Base-by-base conservation (phyloP, 768 basidiomycete species). In the Leucosporidium scottii region DNA sequence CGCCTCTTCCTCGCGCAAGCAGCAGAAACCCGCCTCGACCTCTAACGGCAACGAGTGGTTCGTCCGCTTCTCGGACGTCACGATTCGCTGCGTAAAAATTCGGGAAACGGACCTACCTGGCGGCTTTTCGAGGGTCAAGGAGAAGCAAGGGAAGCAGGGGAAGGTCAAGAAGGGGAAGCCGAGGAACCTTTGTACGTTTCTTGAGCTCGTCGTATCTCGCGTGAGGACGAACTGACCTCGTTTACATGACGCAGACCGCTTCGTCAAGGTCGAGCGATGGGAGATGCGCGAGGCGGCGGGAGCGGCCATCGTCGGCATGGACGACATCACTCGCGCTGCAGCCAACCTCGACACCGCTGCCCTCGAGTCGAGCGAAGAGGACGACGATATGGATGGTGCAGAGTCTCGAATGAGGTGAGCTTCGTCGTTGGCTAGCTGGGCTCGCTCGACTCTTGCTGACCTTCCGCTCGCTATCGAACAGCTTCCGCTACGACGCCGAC, bases 31-130 rank as follows among this genome's bases (percentile, higher is more conserved):
- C 59, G 30, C 20, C 27, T 1, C 20, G 21, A 12, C 15, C 23
- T 17, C 15, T 1, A 23, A 20, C 39, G 90, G 88, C 81, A 87
- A 87, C 75, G 94, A 99, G 54, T 99, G 96, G 96, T 83, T 93
- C 63, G 90, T 99, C 2, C 85, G 87, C 20, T 97, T 99, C 82
- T 93, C 93, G 64, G 96, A 99, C 75, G 94, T 99, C 56, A 87
- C 92, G 8, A 79, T 99, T 48, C 84, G 92, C 56, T 98, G 93
- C 77, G 90, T 93, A 74, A 83, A 90, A 62, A 89, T 87, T 3
- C 94, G 96, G 15, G 87, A 87, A 10, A 99, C 96, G 0, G 88
- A 71, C 44, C 50, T 65, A 27, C 61, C 69, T 3, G 60, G 65
- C 0, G 56, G 61, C 25, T 71, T 71, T 62, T 73, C 72, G 4